Base-by-base conservation (phyloP, 371 early-diverging fungal species). In the Lichtheimia corymbifera region DNA sequence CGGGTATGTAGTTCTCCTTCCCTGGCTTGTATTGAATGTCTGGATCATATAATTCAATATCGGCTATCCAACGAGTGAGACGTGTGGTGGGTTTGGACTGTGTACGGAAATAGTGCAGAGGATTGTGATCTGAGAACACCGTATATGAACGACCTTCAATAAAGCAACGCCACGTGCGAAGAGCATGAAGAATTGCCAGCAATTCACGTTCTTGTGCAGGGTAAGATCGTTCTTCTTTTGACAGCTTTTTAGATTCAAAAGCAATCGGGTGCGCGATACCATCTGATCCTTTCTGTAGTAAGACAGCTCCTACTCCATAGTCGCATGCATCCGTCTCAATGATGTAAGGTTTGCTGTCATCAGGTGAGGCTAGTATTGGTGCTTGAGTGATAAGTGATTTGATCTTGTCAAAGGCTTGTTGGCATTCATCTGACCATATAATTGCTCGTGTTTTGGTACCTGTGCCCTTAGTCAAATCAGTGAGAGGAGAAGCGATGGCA, bases 171-270 rank as follows among this genome's bases (percentile, higher is more conserved):
- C 77, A 77, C 0, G 53, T 50, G 11, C 65, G 6, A 17, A 78
- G 61, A 0, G 73, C 73, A 53, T 68, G 66, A 0, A 76, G 17
- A 4, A 76, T 73, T n/a, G 67, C 76, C 1, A 71, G 55, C 0
- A 78, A 51, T 59, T 74, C 79, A 4, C 79, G 83, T 44, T 76
- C 70, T 55, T 76, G 72, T 0, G 70, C 70, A 2, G 72, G 70
- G 65, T 67, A 64, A 7, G 63, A 61, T 2, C 50, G 6, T 20
- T 50, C 50, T 50, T 11, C 50, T 50, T 6, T 6, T 7, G 62
- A 47, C 7, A 80, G 49, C 30, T 53, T 53, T 25, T 56, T 43
- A 6, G 73, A 76, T 12, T 22, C 30, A 17, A 53, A 53, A 30
- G 53, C 53, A 12, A 85, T 71, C 11, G 67, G 45, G 0, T 28